Base-by-base conservation (phyloP, 1,139 yeast genomes). In the Hansenula sp. region DNA sequence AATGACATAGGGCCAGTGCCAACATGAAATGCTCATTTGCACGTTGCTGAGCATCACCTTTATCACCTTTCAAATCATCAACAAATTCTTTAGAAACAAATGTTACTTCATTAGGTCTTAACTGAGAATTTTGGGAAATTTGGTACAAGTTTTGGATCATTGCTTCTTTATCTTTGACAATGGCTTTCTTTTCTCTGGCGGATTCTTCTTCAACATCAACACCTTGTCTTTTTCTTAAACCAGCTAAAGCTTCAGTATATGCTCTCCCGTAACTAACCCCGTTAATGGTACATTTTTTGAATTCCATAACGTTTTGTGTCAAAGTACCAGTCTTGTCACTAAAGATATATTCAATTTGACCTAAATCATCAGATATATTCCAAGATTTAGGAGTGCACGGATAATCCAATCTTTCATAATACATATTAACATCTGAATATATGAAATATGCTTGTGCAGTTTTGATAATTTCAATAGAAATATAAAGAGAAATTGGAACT, bases 241-340 rank as follows among this genome's bases (percentile, higher is more conserved):
- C 99, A 38, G 93, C 95, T 57, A 88, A 75, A 0, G 98, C 98
- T 61, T 93, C 99, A 1, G 99, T 93, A 60, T 90, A 93, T 0
- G 98, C 98, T 57, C 88, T 74, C 36, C 99, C 99, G 59, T 93
- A 93, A 11, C 88, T 79, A 44, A 81, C 77, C 36, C 99, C 98
- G 57, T 81, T 81, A 48, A 93, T 84, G 2, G 96, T 81, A 62
- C 96, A 87, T 63, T 93, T 93, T 58, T 89, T 89, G 67, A 91
- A 91, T 65, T 91, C 97, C 99, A 93, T 93, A 35, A 91, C 87
- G 61, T 93, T 93, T 63, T 91, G 98, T 2, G 99, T 93, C 55
- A 93, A 72, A 0, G 99, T 93, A 47, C 99, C 99, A 1, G 99
- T 93, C 66, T 93, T 93, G 67, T 93, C 99, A 60, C 96, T 87